Evolutionary conservation across 805 yeast species (phyloP).

Genomic region (Metschnikowia lachancei): DNA sequence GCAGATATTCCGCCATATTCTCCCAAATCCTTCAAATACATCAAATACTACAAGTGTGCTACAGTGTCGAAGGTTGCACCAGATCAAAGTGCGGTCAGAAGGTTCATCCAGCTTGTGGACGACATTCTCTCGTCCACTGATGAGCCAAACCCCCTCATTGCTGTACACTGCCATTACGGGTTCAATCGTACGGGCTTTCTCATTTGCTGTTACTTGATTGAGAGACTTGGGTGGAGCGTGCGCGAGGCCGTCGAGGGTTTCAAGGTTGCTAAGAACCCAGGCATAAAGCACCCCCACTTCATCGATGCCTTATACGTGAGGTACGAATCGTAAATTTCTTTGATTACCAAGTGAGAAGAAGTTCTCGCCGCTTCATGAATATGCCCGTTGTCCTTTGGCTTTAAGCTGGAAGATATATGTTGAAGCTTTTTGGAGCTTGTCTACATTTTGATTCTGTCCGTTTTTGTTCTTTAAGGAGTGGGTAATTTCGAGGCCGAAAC

Average conservation of each 20-base stretch:
- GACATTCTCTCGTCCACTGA: slow-evolving; percentile 32
- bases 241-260: slow-evolving; percentile 63
- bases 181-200: slow-evolving; percentile 77
- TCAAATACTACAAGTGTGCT: slow-evolving; percentile 67
- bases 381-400: no score
- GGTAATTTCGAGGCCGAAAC: no score
- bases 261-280: slow-evolving; percentile 58
- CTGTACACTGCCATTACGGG: slow-evolving; percentile 80
- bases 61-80: slow-evolving; percentile 80
- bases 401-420: no score
- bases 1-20: slow-evolving; percentile 69
- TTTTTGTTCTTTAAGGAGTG: no score
- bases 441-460: no score
- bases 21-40: slow-evolving; percentile 51
- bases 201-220: slow-evolving; percentile 66
- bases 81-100: slow-evolving; percentile 53
- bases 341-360: no score
- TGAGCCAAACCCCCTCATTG: slow-evolving; percentile 42
- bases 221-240: slow-evolving; percentile 56
- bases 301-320: slow-evolving; percentile 68
- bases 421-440: no score
- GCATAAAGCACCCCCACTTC: slow-evolving; percentile 75
- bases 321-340: slow-evolving; percentile 37
- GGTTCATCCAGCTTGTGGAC: slow-evolving; percentile 54
- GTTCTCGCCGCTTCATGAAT: no score